Evolutionary conservation across 148 eudicot species (phyloP).

Genomic region (Rhododendron williamsianum): DNA sequence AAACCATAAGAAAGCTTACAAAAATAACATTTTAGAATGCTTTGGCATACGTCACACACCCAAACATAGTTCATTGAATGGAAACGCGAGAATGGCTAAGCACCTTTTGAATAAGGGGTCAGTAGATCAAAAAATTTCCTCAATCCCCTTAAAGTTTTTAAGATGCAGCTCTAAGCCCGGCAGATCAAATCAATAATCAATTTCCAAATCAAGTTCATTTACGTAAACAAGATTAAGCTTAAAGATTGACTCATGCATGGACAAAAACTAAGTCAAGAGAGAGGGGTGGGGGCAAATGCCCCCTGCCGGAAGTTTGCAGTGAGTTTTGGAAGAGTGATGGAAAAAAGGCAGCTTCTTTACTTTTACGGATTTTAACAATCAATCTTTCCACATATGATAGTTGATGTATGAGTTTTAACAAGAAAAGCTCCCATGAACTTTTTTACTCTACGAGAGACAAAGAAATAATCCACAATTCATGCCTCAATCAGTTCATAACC

Average conservation of each 20-base stretch:
- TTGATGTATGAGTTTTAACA: background rate
- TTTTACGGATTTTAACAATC: background rate
- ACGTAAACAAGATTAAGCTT: background rate
- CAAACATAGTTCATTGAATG: background rate
- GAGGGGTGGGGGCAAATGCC: too few relatives aligned
- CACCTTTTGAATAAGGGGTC: background rate
- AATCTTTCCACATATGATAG: background rate
- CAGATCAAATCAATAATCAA: background rate
- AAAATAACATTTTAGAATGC: background rate
- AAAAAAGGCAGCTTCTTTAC: background rate
- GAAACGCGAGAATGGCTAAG: background rate
- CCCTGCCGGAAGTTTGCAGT: background rate
- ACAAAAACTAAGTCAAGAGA: background rate
- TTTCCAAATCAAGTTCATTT: background rate
- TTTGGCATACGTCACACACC: background rate
- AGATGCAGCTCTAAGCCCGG: background rate
- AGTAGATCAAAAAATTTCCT: background rate
- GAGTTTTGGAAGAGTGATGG: background rate
- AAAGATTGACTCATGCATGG: background rate
- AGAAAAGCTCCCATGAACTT: background rate
- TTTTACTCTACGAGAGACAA: background rate
- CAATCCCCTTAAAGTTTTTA: background rate
- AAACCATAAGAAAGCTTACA: background rate
- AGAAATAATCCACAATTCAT: background rate
- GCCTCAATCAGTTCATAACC: background rate